phyloP scores from a whole-genome alignment of 768 basidiomycete genomes.

The Exsudoporus frostii region DNA sequence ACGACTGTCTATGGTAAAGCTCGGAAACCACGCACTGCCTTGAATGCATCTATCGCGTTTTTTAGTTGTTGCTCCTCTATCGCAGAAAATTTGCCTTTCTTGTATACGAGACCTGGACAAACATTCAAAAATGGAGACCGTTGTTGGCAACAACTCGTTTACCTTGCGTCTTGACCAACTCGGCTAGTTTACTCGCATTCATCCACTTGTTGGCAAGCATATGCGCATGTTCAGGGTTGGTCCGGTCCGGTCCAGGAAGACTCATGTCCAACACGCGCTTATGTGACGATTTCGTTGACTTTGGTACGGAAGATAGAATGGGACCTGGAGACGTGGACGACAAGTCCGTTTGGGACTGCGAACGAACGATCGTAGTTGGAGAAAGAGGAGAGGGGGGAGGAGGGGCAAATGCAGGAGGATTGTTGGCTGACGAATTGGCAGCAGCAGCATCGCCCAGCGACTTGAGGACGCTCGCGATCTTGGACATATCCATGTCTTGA shows the following conservation, averaged over 20 bases:
- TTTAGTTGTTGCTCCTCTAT: conserved; percentile 68
- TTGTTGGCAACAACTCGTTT: not conserved
- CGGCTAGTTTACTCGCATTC: conserved; percentile 61
- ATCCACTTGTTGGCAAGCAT: conserved; percentile 80
- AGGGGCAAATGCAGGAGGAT: conserved; percentile 20
- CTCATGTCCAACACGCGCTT: conserved; percentile 44
- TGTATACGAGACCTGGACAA: conserved; percentile 70
- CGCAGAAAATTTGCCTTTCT: conserved; percentile 84
- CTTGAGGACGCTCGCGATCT: conserved; percentile 65
- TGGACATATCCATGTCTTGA: conserved; percentile 66
- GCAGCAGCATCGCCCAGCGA: conserved; percentile 58
- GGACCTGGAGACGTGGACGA: conserved; percentile 40
- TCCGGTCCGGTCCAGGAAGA: conserved; percentile 39
- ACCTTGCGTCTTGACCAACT: conserved; percentile 71
- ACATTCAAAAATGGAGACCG: not conserved
- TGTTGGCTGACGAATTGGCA: conserved; percentile 33
- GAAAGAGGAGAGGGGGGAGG: conserved; percentile 21
- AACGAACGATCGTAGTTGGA: conserved; percentile 27
- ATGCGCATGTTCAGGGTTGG: conserved; percentile 56
- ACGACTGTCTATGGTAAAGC: not conserved
- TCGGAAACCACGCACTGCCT: conserved; percentile 41
- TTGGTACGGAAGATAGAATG: conserved; percentile 40
- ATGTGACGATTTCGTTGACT: conserved; percentile 33
- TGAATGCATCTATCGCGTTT: conserved; percentile 62
- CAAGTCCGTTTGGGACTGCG: conserved; percentile 39